A percentile compares a stretch with the other conserved stretches of the same genome.
These are phyloP conservation scores for Gliomastix tumulicola DNA, from an alignment of 2,329 filamentous ascomycete species.

Conservation along the genomic window DNA sequence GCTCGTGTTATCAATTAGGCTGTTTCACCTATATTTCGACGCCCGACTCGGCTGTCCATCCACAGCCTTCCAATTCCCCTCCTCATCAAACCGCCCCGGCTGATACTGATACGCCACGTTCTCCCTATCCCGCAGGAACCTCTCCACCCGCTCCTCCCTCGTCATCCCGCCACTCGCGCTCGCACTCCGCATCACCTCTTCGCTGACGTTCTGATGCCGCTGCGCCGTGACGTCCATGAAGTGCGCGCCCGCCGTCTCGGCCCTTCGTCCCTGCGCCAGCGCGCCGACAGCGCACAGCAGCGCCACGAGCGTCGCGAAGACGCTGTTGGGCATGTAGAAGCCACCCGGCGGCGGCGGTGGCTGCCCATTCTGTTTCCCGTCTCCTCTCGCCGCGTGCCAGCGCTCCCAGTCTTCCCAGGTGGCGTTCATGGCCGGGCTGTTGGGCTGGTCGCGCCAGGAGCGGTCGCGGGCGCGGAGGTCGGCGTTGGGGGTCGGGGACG, in stretches of 20 bases:
- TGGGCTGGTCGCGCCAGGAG: constrained; percentile 40
- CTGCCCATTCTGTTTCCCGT: neutral
- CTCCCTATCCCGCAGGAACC: constrained; percentile 70
- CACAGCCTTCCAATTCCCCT: too few species aligned
- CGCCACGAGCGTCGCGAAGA: constrained; percentile 66
- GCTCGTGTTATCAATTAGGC: too few species aligned
- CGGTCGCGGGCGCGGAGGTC: constrained; percentile 29
- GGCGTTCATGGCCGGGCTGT: constrained; percentile 60
- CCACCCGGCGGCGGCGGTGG: constrained; percentile 27
- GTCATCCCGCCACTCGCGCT: constrained; percentile 42
- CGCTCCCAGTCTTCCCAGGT: constrained; percentile 98
- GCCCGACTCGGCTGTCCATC: too few species aligned
- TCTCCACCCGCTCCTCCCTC: constrained; percentile 64
- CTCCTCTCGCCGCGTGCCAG: constrained; percentile 53
- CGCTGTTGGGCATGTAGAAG: constrained; percentile 70
- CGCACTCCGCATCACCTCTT: constrained; percentile 43
- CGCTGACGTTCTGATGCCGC: constrained; percentile 58
- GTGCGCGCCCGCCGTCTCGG: constrained; percentile 52
- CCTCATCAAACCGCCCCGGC: constrained; percentile 22
- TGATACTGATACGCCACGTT: constrained; percentile 23
- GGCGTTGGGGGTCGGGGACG: constrained; percentile 25
- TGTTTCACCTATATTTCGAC: too few species aligned
- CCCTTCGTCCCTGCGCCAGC: constrained; percentile 60
- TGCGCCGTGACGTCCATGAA: constrained; percentile 61
- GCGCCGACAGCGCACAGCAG: constrained; percentile 63